phyloP scores from a whole-genome alignment of 768 basidiomycete genomes.

The Favolaschia claudopus region DNA sequence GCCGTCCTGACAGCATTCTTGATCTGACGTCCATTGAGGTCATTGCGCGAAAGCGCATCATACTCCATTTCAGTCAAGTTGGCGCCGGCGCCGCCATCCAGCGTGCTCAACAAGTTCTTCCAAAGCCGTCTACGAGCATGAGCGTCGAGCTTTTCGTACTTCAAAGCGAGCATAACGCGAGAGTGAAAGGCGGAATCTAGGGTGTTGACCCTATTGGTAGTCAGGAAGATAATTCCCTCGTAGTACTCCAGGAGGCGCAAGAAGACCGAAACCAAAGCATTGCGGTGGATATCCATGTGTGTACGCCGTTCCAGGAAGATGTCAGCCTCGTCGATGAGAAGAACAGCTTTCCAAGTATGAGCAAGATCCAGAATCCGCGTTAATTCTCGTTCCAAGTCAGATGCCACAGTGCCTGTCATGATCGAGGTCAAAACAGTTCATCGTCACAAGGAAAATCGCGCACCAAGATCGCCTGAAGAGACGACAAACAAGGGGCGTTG shows the following conservation, averaged over 20 bases:
- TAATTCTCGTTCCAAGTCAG: slow-evolving; percentile 32
- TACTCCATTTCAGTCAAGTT: too few relatives aligned
- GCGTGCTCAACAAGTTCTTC: too few relatives aligned
- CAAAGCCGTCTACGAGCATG: too few relatives aligned
- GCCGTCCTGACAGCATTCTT: too few relatives aligned
- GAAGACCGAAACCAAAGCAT: slow-evolving; percentile 46
- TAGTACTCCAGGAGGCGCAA: slow-evolving; percentile 46
- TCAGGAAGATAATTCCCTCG: slow-evolving; percentile 45
- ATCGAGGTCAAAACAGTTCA: too few relatives aligned
- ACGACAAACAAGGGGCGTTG: slow-evolving; percentile 39
- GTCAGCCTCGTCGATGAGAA: slow-evolving; percentile 46
- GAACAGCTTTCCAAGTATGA: slow-evolving; percentile 42
- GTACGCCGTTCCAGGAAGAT: slow-evolving; percentile 40
- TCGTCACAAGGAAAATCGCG: too few relatives aligned
- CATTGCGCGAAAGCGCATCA: too few relatives aligned
- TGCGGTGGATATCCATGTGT: slow-evolving; percentile 33
- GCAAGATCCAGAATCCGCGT: slow-evolving; percentile 35
- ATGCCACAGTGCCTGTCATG: slow-evolving; percentile 37
- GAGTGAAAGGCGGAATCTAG: slow-evolving; percentile 42
- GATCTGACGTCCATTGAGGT: too few relatives aligned
- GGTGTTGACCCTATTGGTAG: slow-evolving; percentile 39
- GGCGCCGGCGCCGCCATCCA: too few relatives aligned
- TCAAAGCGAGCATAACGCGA: too few relatives aligned
- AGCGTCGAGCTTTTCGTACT: too few relatives aligned
- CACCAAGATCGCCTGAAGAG: slow-evolving; percentile 42